phyloP scores from a whole-genome alignment of 768 basidiomycete genomes.

The Xerocomus spinulosus region DNA sequence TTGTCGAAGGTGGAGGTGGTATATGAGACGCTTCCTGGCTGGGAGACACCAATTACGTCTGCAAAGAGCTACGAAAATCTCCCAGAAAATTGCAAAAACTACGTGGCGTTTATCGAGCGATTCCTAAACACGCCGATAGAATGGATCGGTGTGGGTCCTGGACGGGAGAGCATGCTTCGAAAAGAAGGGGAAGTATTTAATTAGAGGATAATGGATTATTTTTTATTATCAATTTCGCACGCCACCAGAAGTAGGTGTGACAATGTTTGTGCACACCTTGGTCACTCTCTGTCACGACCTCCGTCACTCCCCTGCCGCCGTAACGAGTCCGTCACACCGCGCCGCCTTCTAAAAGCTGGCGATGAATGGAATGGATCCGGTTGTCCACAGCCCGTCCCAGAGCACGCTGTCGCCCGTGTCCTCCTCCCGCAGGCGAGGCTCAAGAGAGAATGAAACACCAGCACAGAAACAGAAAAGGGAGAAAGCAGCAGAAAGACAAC shows the following conservation, averaged over 20 bases:
- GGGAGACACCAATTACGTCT: conserved; percentile 73
- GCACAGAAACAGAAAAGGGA: conserved; percentile 73
- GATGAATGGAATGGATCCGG: conserved; percentile 34
- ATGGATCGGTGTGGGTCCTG: conserved; percentile 94
- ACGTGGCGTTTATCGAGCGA: conserved; percentile 82
- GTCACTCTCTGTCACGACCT: conserved; percentile 33
- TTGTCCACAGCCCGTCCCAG: conserved; percentile 30
- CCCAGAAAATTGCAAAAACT: conserved; percentile 80
- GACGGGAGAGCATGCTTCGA: conserved; percentile 69
- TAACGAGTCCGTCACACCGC: conserved; percentile 32
- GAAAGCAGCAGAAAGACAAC: conserved; percentile 83
- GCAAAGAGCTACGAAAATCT: conserved; percentile 64
- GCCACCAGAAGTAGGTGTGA: conserved; percentile 19
- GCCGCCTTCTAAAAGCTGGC: conserved; percentile 15
- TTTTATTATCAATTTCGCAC: conserved; percentile 17
- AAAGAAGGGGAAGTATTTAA: conserved; percentile 16
- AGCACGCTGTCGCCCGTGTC: conserved; percentile 30
- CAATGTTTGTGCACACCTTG: conserved; percentile 19
- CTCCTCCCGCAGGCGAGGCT: conserved; percentile 45
- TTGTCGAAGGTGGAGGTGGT: conserved; percentile 77
- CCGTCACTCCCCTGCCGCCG: conserved; percentile 33
- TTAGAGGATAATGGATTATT: conserved; percentile 7
- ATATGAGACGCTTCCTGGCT: conserved; percentile 88
- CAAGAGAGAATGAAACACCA: conserved; percentile 70
- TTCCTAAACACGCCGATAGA: conserved; percentile 68